Conservation (phyloP, 768 basidiomycete genomes). For the Mycena crocata region DNA sequence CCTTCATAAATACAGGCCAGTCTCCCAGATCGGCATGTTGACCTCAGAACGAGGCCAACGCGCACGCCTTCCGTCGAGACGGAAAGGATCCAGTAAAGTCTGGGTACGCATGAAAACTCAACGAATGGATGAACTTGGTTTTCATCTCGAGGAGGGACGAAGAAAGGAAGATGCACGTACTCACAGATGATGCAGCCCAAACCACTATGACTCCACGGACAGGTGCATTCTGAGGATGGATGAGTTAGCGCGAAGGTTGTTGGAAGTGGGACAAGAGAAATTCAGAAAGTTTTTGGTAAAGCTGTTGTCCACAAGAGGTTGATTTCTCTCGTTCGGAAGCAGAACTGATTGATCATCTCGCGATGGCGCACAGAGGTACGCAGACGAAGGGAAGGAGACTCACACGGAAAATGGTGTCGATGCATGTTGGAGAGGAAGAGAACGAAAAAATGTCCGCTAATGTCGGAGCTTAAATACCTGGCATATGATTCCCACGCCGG, state of each 20-base stretch:
- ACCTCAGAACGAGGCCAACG: constrained; percentile 26
- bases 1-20: constrained; percentile 5
- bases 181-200: not conserved
- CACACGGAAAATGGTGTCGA: not conserved
- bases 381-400: not conserved
- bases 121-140: constrained; percentile 32
- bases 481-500: too few species aligned
- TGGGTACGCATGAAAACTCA: constrained; percentile 19
- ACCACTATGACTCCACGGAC: not conserved
- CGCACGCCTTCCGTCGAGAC: constrained; percentile 14
- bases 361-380: not conserved
- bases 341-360: constrained; percentile 29
- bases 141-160: constrained; percentile 14
- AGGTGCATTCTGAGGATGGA: not conserved
- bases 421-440: not conserved
- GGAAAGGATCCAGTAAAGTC: constrained; percentile 4
- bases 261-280: not conserved
- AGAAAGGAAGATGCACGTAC: not conserved
- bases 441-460: too few species aligned
- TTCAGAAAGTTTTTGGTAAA: constrained; percentile 25
- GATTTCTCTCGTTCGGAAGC: constrained; percentile 33
- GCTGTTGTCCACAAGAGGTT: constrained; percentile 31
- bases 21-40: constrained; percentile 6
- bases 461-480: constrained; percentile 3
- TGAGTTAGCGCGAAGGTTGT: not conserved